Base-by-base conservation (phyloP, 2,329 filamentous ascomycete species). In the Huntiella abstrusa region DNA sequence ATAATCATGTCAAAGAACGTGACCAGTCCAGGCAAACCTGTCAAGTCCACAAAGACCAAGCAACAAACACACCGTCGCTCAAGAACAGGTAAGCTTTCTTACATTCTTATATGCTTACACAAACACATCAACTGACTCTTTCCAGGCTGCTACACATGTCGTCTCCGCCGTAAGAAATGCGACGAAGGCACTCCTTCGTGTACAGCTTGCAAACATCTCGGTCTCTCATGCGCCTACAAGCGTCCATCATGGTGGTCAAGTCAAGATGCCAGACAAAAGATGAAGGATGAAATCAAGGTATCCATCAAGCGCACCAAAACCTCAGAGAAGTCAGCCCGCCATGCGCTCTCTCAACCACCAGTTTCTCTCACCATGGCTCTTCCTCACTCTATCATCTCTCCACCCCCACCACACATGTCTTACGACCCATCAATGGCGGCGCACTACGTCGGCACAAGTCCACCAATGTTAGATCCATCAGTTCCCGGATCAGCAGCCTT, bases 261-360 rank as follows among this genome's bases (percentile, higher is more conserved):
- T 69, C 82, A 83, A 58, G 86, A 94, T 52, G 77, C 82, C 58
- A 73, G 91, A 54, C 76, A 80, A 55, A 67, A 78, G 48, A 85
- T 95, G 61, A 98, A 96, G 67, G 91, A 96, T 59, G 68, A 80
- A 54, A 93, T 98, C 71, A 98, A 98, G 72, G 80, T 82, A 63
- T 84, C 88, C 63, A 96, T 98, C 70, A 95, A 94, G 75, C 77
- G 80, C 60, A 96, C 91, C 60, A 96, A 96, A 73, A 71, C 92
- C 54, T 78, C 79, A 19, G 88, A 95, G 65, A 94, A 94, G 75
- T 70, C 75, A 45, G 70, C 76, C 45, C 64, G 69, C 56, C 66
- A 28, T 28, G 22, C 22, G 8, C 65, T 39, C 67, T 74, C 47
- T 67, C 22, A 28, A 28, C 67, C 71, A 36, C 38, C 46, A n/a